Percentiles rank a stretch among this genome's conserved stretches.
Conservation (phyloP, 1,139 yeast species). For the Candida sp. region DNA sequence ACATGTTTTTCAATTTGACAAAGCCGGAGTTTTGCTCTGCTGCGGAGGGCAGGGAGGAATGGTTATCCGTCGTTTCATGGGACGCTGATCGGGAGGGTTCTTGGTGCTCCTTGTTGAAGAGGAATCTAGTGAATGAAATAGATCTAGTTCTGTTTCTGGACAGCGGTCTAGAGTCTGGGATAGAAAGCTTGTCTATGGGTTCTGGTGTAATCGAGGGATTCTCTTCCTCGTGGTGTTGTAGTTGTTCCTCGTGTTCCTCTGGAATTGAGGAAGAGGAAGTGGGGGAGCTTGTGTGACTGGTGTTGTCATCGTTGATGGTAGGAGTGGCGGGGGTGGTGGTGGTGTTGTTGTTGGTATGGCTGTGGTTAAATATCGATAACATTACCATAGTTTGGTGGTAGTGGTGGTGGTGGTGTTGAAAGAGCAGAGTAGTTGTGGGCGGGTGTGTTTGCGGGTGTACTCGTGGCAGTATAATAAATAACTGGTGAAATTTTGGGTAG, state of each 20-base stretch:
- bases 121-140: slow-evolving; percentile 22
- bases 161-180: slow-evolving; percentile 10
- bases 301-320: background rate
- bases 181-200: background rate
- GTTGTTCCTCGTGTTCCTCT: background rate
- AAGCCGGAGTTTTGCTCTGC: slow-evolving; percentile 8
- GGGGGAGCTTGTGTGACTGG: background rate
- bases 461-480: background rate
- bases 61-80: slow-evolving; percentile 5
- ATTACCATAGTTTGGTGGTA: slow-evolving; percentile 1
- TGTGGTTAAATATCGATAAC: slow-evolving; percentile 4
- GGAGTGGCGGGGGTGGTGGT: background rate
- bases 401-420: background rate
- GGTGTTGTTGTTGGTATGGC: background rate
- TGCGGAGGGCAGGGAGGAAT: slow-evolving; percentile 5
- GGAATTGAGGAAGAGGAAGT: background rate
- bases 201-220: slow-evolving; percentile 1
- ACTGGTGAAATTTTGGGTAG: background rate
- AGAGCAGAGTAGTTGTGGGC: background rate
- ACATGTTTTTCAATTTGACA: slow-evolving; percentile 13
- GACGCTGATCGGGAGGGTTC: slow-evolving; percentile 12
- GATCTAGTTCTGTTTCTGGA: slow-evolving; percentile 19
- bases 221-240: background rate
- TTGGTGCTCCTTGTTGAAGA: slow-evolving; percentile 17
- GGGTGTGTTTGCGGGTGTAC: background rate